Evolutionary conservation across 1,284 basidiomycete species (phyloP).

Genomic region (Mycosarcoma mackinlayi): DNA sequence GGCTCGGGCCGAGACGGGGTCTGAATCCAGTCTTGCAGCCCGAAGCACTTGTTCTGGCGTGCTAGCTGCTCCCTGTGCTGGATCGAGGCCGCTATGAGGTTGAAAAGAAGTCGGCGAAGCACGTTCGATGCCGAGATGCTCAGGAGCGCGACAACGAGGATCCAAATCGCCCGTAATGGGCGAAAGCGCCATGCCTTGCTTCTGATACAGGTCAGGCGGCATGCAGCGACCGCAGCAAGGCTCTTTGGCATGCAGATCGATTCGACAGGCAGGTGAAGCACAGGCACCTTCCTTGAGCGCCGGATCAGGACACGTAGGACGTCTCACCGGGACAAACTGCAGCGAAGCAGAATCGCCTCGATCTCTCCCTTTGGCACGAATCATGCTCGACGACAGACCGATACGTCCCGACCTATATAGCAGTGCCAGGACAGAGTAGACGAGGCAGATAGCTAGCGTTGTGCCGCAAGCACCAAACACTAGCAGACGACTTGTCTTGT

Average conservation of each 20-base stretch:
- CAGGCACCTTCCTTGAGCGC: background rate
- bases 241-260: constrained; percentile 1
- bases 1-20: background rate
- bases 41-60: constrained; percentile 13
- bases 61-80: constrained; percentile 1
- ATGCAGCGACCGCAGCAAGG: background rate
- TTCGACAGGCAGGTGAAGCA: background rate
- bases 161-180: background rate
- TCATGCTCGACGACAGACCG: constrained; percentile 2
- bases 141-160: background rate
- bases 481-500: background rate
- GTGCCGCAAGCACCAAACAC: background rate
- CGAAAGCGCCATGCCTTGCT: background rate
- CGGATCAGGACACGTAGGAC: background rate
- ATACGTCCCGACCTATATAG: constrained; percentile 12
- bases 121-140: background rate
- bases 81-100: background rate
- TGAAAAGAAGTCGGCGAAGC: too few species aligned
- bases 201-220: constrained; percentile 13
- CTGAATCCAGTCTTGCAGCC: background rate
- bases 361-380: background rate
- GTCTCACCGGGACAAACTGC: background rate
- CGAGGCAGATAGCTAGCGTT: background rate
- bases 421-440: constrained; percentile 11
- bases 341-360: constrained; percentile 1